A percentile compares a stretch with the other conserved stretches of the same genome.
These are phyloP conservation scores for Bremia lactucae DNA, from an alignment of 352 stramenopile species.

Conservation along the genomic window DNA sequence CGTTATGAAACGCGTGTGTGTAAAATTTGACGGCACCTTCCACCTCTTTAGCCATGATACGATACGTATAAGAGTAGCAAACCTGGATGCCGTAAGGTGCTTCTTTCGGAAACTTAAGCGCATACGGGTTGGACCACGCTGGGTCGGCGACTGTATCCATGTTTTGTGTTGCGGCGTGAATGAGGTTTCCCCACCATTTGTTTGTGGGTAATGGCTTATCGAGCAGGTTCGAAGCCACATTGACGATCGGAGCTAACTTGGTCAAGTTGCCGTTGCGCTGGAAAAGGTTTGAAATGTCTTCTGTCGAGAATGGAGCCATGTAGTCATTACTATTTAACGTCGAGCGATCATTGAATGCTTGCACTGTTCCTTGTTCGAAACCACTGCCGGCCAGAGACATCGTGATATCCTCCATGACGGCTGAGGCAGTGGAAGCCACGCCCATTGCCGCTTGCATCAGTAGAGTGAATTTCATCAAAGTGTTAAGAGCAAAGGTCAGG, in stretches of 20 bases:
- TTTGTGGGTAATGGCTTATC: slow-evolving; percentile 58
- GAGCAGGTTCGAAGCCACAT: slow-evolving; percentile 41
- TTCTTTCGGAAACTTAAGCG: slow-evolving; percentile 43
- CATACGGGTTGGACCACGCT: slow-evolving; percentile 68
- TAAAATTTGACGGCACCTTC: slow-evolving; percentile 57
- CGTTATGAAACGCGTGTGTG: slow-evolving; percentile 54
- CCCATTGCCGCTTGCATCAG: slow-evolving; percentile 13
- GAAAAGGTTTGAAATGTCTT: slow-evolving; percentile 40
- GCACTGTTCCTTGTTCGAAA: slow-evolving; percentile 15
- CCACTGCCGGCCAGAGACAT: slow-evolving; percentile 12
- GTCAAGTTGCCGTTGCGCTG: slow-evolving; percentile 35
- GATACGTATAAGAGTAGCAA: slow-evolving; percentile 63
- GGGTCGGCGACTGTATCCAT: slow-evolving; percentile 39
- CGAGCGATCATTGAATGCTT: slow-evolving; percentile 2
- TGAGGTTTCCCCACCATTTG: slow-evolving; percentile 80
- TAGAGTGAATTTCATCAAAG: slow-evolving; percentile 21
- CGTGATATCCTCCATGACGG: slow-evolving; percentile 7
- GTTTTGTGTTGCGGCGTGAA: slow-evolving; percentile 38
- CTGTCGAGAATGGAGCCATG: slow-evolving; percentile 39
- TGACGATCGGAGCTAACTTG: slow-evolving; percentile 53
- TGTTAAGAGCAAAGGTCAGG: neutral
- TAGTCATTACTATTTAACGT: slow-evolving; percentile 11
- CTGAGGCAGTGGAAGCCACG: slow-evolving; percentile 1
- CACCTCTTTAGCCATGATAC: slow-evolving; percentile 30
- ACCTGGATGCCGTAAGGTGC: slow-evolving; percentile 45